phyloP scores from a whole-genome alignment of 1,284 basidiomycete genomes.

The Rhodotorula sp. region DNA sequence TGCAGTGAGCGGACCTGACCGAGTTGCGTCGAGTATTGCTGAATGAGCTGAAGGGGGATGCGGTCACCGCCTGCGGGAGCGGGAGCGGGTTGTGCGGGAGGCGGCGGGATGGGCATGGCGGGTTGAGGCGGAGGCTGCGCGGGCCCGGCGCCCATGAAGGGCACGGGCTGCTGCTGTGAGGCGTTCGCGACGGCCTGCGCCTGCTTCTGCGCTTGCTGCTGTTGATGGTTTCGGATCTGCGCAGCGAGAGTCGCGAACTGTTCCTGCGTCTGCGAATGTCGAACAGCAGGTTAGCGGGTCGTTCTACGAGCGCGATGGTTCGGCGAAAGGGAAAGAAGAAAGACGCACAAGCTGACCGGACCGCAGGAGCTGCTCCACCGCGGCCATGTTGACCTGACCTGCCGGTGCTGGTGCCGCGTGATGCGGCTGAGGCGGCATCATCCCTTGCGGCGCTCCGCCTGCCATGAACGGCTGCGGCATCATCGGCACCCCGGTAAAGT shows the following conservation, averaged over 20 bases:
- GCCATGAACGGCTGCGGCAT: neutral
- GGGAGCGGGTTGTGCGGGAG: neutral
- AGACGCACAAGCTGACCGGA: slow-evolving; percentile 25
- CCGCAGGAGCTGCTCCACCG: slow-evolving; percentile 31
- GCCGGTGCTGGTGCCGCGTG: neutral
- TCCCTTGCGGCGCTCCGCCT: neutral
- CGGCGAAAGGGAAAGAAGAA: neutral
- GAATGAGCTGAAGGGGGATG: slow-evolving; percentile 29
- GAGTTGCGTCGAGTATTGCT: slow-evolving; percentile 25
- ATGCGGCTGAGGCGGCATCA: slow-evolving; percentile 5
- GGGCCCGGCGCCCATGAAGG: slow-evolving; percentile 1
- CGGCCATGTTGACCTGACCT: slow-evolving; percentile 27
- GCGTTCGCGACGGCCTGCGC: slow-evolving; percentile 1
- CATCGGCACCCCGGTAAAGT: neutral
- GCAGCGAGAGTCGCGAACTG: slow-evolving; percentile 26
- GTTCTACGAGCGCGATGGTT: neutral
- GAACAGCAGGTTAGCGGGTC: no score
- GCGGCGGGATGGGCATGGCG: neutral
- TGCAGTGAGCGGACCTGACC: slow-evolving; percentile 13
- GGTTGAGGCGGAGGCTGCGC: slow-evolving; percentile 1
- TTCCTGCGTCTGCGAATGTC: slow-evolving; percentile 14
- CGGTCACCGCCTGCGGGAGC: slow-evolving; percentile 15
- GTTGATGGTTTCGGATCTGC: slow-evolving; percentile 28
- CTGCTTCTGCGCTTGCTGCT: slow-evolving; percentile 17
- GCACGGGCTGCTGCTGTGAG: neutral